Conservation (phyloP, 768 basidiomycete genomes). For the Kwoniella mangroviensis region DNA sequence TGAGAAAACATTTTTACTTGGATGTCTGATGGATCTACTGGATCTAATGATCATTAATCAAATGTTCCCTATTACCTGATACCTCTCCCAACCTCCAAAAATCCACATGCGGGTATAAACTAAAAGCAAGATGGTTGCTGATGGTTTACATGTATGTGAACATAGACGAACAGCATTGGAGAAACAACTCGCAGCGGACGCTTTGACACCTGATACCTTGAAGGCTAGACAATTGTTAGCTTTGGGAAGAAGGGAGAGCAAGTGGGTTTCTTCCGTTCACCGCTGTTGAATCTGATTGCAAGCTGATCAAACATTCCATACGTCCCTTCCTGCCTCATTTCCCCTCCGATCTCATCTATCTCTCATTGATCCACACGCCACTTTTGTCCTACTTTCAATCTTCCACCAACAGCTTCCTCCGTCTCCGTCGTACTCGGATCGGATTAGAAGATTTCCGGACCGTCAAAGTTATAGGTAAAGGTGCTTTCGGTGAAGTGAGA, state of each 20-base stretch:
- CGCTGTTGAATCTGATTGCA: too few species aligned
- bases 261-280: constrained; percentile 35
- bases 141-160: background rate
- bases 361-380: too few species aligned
- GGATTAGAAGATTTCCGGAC: constrained; percentile 92
- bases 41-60: constrained; percentile 1
- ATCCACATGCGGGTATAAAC: background rate
- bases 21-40: constrained; percentile 2
- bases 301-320: too few species aligned
- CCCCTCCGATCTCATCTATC: too few species aligned
- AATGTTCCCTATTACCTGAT: constrained; percentile 20
- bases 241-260: constrained; percentile 53
- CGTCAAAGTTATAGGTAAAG: constrained; percentile 98
- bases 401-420: constrained; percentile 72
- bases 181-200: constrained; percentile 49
- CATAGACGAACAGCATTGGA: constrained; percentile 52
- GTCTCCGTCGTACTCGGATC: constrained; percentile 84
- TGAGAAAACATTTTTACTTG: constrained; percentile 15
- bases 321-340: background rate
- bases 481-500: constrained; percentile 97
- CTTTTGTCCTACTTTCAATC: background rate
- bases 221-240: constrained; percentile 53
- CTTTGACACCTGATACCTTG: constrained; percentile 48
- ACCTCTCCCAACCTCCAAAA: background rate
- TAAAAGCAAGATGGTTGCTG: background rate